These are phyloP conservation scores for Lachancea thermotolerans DNA, from an alignment of 805 yeast genomes.

Conservation along the genomic window DNA sequence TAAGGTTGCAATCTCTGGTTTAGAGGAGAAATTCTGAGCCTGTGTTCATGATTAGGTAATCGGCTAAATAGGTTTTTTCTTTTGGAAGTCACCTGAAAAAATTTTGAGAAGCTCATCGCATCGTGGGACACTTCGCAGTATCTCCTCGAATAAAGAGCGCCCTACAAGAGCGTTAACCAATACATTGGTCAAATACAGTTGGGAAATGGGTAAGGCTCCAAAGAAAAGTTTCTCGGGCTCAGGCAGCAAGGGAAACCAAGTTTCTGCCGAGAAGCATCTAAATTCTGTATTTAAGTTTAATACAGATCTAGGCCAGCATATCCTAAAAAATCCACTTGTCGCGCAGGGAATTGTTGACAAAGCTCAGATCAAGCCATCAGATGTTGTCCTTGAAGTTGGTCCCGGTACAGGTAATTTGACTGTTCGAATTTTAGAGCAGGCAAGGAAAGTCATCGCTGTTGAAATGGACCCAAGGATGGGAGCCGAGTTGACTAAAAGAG, in stretches of 20 bases:
- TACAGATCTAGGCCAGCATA: slow-evolving; percentile 95
- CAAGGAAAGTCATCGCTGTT: slow-evolving; percentile 88
- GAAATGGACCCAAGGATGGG: slow-evolving; percentile 99
- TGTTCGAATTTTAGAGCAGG: slow-evolving; percentile 84
- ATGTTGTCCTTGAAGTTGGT: slow-evolving; percentile 91
- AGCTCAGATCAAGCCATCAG: slow-evolving; percentile 88
- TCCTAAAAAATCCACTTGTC: slow-evolving; percentile 88
- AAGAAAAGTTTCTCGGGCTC: slow-evolving; percentile 53
- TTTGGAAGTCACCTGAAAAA: slow-evolving; percentile 4
- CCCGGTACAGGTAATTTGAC: slow-evolving; percentile 99
- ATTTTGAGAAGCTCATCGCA: slow-evolving; percentile 2
- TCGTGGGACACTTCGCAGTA: not conserved
- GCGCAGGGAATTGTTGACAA: slow-evolving; percentile 98
- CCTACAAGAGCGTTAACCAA: not conserved
- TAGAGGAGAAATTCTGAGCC: too few relatives aligned
- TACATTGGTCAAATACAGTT: too few relatives aligned
- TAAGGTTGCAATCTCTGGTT: too few relatives aligned
- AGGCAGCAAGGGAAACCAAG: slow-evolving; percentile 47
- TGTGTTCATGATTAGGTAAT: too few relatives aligned
- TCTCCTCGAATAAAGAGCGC: not conserved
- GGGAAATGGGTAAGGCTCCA: slow-evolving; percentile 53
- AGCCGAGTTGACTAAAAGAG: slow-evolving; percentile 94
- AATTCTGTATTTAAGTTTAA: slow-evolving; percentile 87
- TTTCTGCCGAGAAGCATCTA: slow-evolving; percentile 61
- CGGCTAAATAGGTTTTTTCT: not conserved